These are phyloP conservation scores for Cystofilobasidium bisporidii DNA, from an alignment of 768 basidiomycete genomes.

Conservation along the genomic window DNA sequence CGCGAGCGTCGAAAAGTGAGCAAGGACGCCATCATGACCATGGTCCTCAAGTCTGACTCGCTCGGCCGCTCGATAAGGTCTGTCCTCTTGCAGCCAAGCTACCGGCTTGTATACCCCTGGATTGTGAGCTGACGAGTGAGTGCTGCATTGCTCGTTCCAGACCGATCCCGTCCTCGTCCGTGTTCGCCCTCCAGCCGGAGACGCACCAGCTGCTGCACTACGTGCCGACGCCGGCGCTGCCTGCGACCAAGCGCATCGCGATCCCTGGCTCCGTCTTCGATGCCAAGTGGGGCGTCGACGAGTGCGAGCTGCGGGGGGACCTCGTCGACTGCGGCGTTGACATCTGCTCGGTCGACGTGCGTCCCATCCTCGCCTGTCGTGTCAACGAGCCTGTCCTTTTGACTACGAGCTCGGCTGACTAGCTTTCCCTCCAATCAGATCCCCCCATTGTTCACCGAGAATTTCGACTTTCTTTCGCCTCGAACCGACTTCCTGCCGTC, in stretches of 20 bases:
- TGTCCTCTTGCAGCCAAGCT: too few species aligned
- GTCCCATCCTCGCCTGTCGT: constrained; percentile 26
- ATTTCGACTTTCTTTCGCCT: constrained; percentile 92
- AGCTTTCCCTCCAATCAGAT: constrained; percentile 50
- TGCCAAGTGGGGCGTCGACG: constrained; percentile 35
- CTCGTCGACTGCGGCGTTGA: constrained; percentile 82
- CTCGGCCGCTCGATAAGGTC: constrained; percentile 26
- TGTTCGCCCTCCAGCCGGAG: constrained; percentile 19
- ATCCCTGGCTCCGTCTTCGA: constrained; percentile 47
- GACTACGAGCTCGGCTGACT: too few species aligned
- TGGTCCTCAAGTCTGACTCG: constrained; percentile 77
- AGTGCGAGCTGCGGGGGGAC: constrained; percentile 79
- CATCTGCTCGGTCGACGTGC: constrained; percentile 83
- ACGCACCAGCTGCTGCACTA: constrained; percentile 52
- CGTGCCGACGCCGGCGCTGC: constrained; percentile 62
- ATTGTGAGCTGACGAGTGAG: too few species aligned
- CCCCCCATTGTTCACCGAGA: constrained; percentile 92
- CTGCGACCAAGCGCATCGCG: constrained; percentile 51
- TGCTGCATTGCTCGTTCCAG: too few species aligned
- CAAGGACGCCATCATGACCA: constrained; percentile 92
- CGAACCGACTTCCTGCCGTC: constrained; percentile 89
- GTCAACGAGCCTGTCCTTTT: not conserved
- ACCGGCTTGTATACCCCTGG: too few species aligned
- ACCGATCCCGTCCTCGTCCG: constrained; percentile 26
- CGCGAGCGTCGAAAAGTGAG: constrained; percentile 75